Base-by-base conservation (phyloP, 2,329 filamentous ascomycete genomes). In the Pestalotiopsis fici region DNA sequence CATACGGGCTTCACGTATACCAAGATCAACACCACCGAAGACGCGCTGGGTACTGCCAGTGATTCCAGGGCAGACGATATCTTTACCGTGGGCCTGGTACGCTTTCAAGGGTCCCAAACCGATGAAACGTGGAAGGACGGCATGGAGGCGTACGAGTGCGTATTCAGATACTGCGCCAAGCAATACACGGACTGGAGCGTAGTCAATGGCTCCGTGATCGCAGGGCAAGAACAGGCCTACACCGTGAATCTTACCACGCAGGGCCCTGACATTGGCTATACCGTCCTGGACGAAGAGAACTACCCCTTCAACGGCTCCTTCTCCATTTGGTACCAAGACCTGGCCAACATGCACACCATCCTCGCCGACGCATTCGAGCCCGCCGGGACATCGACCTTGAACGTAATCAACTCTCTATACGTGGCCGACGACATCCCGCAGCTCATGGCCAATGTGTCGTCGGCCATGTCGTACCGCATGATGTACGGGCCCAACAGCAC, bases 401-500 rank as follows among this genome's bases (percentile, higher is more conserved):
- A 21, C 4, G 25, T 59, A 21, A 59, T 21, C 25, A 23, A 15
- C 6, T 23, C 47, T 6, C 62, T 64, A 2, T 55, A 37, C 12
- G 11, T 56, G 6, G 25, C 43, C 5, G n/a, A 21, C 2, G 54
- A 65, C 12, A 56, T 65, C 31, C 27, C 50, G n/a, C 18, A 6
- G 4, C 50, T n/a, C 27, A 43, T 65, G 50, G n/a, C 28, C 28
- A 65, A 43, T 21, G 25, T 65, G 12, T 59, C 63, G 23, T 11
- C 4, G 9, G 31, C 50, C 31, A 57, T 65, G 63, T 59, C 63
- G 28, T 59, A 59, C n/a, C 63, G 50, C 21, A 65, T 65, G 18
- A 27, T 65, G 28, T 28, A 12, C 50, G 63, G 63, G 25, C 63
- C 63, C 15, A 65, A 65, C 50, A 39, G 47, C 47, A 65, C 63